Conservation (phyloP, 2,329 filamentous ascomycete genomes). For the Curvularia sp. region DNA sequence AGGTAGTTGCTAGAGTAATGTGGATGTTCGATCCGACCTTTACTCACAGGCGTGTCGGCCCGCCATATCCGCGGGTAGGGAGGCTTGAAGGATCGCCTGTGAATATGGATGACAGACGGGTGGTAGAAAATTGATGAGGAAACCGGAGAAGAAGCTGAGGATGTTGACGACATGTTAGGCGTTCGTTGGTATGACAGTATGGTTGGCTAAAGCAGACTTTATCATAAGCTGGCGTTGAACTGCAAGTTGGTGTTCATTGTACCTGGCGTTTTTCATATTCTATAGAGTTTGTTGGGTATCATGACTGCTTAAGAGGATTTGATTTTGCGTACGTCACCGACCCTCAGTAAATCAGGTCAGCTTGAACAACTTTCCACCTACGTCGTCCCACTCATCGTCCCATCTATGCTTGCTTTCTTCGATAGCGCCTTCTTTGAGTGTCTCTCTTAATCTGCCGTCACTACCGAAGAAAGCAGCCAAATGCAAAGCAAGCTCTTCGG, state of each 20-base stretch:
- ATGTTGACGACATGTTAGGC: not conserved
- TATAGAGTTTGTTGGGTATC: not conserved
- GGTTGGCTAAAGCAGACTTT: not conserved
- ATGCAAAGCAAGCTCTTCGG: constrained; percentile 68
- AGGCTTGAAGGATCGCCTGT: not conserved
- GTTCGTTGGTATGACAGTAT: not conserved
- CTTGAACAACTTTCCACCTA: constrained; percentile 74
- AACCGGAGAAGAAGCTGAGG: not conserved
- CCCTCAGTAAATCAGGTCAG: constrained; percentile 4
- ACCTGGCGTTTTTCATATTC: not conserved
- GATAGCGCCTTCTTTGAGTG: constrained; percentile 72
- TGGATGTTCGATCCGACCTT: not conserved
- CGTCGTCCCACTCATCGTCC: constrained; percentile 91
- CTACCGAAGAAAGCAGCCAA: constrained; percentile 69
- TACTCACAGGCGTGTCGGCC: not conserved
- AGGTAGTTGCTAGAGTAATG: not conserved
- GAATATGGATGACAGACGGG: too few species aligned
- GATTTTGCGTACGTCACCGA: not conserved
- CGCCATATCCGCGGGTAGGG: not conserved
- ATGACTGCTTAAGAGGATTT: not conserved
- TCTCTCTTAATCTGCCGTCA: constrained; percentile 62
- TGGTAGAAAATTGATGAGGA: not conserved
- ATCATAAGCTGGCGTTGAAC: not conserved
- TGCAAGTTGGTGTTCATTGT: not conserved
- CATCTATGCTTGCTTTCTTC: constrained; percentile 79